phyloP scores from a whole-genome alignment of 1,284 basidiomycete species.

The Phellopilus nigrolimitatus region DNA sequence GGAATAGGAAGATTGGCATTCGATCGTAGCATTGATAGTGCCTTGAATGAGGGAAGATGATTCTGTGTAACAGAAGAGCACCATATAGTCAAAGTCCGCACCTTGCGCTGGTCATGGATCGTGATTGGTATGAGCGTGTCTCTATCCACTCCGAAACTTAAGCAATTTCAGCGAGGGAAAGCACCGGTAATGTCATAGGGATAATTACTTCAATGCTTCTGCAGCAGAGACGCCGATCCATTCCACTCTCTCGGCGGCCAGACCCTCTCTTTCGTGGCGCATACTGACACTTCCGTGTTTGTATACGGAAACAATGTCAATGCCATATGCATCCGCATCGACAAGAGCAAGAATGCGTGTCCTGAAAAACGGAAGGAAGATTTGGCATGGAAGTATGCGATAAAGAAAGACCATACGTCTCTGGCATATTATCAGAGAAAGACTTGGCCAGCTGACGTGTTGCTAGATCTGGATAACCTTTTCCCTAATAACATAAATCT shows the following conservation, averaged over 20 bases:
- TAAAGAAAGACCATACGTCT: constrained; percentile 29
- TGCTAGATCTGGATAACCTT: constrained; percentile 90
- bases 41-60: constrained; percentile 39
- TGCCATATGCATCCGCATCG: constrained; percentile 85
- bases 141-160: constrained; percentile 54
- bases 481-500: constrained; percentile 57
- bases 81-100: constrained; percentile 24
- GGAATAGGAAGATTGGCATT: constrained; percentile 43
- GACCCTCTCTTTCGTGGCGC: constrained; percentile 56
- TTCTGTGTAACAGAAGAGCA: background rate
- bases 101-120: constrained; percentile 71
- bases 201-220: constrained; percentile 52
- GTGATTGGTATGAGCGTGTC: constrained; percentile 68
- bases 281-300: constrained; percentile 62
- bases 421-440: constrained; percentile 61
- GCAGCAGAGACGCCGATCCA: constrained; percentile 79
- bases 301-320: constrained; percentile 87
- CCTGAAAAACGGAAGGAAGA: constrained; percentile 33
- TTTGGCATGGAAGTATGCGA: constrained; percentile 1
- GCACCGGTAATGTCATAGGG: constrained; percentile 2
- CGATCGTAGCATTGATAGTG: constrained; percentile 56
- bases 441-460: constrained; percentile 77
- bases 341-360: constrained; percentile 75
- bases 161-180: no score
- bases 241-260: constrained; percentile 61